A percentile compares a stretch with the other conserved stretches of the same genome.
These are phyloP conservation scores for Lathyrus tuberosus DNA, from an alignment of 306 rosid genomes.

Conservation along the genomic window DNA sequence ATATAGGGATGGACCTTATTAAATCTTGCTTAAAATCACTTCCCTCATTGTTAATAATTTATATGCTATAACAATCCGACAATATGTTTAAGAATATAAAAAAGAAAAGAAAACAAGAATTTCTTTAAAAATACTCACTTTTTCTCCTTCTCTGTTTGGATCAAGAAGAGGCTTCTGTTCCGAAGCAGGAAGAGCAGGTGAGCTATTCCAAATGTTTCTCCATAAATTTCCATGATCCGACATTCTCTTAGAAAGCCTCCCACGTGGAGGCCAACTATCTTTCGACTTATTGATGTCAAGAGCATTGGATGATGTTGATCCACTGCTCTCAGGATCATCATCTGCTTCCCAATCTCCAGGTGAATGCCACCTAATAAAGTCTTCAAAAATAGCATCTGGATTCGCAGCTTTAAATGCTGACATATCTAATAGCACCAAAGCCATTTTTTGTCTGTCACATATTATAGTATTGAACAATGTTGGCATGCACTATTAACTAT, in stretches of 20 bases:
- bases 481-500: constrained; percentile 25
- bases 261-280: constrained; percentile 79
- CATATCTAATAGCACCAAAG: constrained; percentile 70
- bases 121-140: constrained; percentile 49
- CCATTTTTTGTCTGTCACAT: constrained; percentile 38
- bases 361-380: constrained; percentile 99
- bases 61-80: constrained; percentile 3
- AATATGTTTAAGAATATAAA: constrained; percentile 17
- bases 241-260: constrained; percentile 91
- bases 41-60: constrained; percentile 8
- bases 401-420: constrained; percentile 97
- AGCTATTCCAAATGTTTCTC: constrained; percentile 83
- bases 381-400: constrained; percentile 92
- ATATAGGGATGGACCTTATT: constrained; percentile 13
- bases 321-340: constrained; percentile 45
- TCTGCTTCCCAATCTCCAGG: constrained; percentile 93
- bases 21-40: constrained; percentile 12
- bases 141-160: constrained; percentile 96
- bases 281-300: constrained; percentile 43
- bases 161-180: constrained; percentile 94
- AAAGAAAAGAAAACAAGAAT: constrained; percentile 5
- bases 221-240: constrained; percentile 90
- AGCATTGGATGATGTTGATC: constrained; percentile 52
- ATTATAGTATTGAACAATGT: constrained; percentile 36
- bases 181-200: constrained; percentile 72